Evolutionary conservation across 164 flowering plant species (phyloP), one percentile per base, ranked within the genome.

Genomic region (Dillenia suffruticosa): DNA sequence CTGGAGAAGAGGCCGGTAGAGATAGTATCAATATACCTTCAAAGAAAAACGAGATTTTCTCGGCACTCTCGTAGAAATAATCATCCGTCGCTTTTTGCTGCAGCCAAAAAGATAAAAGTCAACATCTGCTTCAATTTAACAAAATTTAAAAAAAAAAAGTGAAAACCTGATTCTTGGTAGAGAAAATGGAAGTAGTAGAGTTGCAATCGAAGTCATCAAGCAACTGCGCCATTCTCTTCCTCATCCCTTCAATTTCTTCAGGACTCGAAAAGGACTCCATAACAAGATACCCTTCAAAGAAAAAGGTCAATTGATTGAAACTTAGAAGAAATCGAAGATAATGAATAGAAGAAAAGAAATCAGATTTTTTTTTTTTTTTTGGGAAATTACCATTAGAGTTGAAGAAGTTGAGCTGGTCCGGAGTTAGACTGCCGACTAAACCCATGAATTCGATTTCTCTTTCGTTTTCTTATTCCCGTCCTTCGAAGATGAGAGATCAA

Each of bases 51-150:
- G 99, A 94, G 62, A 94, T 71, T 58, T 86, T 88, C 64, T 94
- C 97, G 3, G 87, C 97, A 58, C 99, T 95, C 32, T 89, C 96
- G 49, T 72, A 92, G 86, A 95, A 95, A 75, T 88, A 78, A 64
- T 89, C 69, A 66, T 86, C 88, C 5, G 90, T 88, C 44, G 70
- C 51, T 49, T 74, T 58, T 71, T 69, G 77, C 97, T 89, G 78
- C 71, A 67, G 32, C 45, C 47, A 67, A 47, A 50, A 51, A 45
- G n/a, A 19, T 1, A 19, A 19, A 19, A 19, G 22, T 19, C 22
- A 19, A 19, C 22, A 19, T 19, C 22, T 19, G 22, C n/a, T n/a
- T n/a, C n/a, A n/a, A n/a, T n/a, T n/a, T n/a, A n/a, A n/a, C n/a
- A n/a, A n/a, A n/a, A n/a, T n/a, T n/a, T n/a, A n/a, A 59, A 19